Conservation (phyloP, 805 yeast species). For the Candida corydali region DNA sequence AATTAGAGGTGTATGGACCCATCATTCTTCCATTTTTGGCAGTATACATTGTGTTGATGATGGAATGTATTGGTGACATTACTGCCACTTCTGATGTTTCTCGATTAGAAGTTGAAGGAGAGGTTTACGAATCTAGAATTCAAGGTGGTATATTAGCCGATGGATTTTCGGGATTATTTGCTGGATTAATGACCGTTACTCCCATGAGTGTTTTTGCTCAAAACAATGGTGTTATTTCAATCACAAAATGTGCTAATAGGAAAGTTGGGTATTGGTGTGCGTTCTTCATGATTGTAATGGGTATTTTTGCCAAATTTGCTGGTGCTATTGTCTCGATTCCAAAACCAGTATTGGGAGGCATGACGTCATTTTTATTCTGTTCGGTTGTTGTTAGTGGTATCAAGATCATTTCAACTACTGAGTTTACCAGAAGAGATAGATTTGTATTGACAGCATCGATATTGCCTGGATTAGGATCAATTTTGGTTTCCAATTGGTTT, state of each 20-base stretch:
- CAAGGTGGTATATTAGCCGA: constrained; percentile 94
- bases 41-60: constrained; percentile 74
- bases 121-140: constrained; percentile 72
- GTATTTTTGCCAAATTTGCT: constrained; percentile 80
- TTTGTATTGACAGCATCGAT: constrained; percentile 65
- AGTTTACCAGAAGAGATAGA: constrained; percentile 70
- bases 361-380: constrained; percentile 74
- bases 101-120: constrained; percentile 79
- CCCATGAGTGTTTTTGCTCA: constrained; percentile 93
- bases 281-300: constrained; percentile 79
- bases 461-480: constrained; percentile 64
- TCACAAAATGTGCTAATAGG: constrained; percentile 89
- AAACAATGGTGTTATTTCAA: constrained; percentile 89
- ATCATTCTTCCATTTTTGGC: constrained; percentile 83
- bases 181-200: constrained; percentile 79
- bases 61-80: constrained; percentile 94
- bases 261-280: constrained; percentile 77
- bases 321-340: constrained; percentile 75
- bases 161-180: constrained; percentile 73
- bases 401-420: constrained; percentile 56
- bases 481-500: constrained; percentile 65
- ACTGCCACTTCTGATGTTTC: constrained; percentile 94
- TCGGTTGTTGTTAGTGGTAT: constrained; percentile 76
- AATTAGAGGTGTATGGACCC: constrained; percentile 74
- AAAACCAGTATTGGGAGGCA: constrained; percentile 65